Percentiles rank a stretch among this genome's conserved stretches.
phyloP scores from a whole-genome alignment of 176 grass and related monocot species.

The Zizania latifolia region DNA sequence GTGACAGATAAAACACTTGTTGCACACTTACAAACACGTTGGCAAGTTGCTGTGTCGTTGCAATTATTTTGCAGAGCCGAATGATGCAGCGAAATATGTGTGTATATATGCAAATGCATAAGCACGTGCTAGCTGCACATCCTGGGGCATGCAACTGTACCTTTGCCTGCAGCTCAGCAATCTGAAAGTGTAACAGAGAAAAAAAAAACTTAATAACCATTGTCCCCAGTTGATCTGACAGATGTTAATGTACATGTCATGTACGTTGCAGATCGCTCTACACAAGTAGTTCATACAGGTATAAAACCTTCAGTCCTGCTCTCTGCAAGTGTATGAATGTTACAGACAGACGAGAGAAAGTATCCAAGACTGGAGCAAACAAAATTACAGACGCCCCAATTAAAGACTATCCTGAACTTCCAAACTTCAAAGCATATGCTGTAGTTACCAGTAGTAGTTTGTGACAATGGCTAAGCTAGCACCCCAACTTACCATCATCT shows the following conservation, averaged over 20 bases:
- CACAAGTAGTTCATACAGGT: neutral
- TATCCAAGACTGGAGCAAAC: neutral
- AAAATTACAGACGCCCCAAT: neutral
- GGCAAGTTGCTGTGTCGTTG: neutral
- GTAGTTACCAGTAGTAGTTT: neutral
- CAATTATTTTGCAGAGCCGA: neutral
- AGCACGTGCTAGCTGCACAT: neutral
- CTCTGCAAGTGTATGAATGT: neutral
- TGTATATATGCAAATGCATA: neutral
- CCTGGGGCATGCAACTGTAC: constrained; percentile 7
- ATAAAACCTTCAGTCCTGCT: neutral
- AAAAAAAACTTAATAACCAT: constrained; percentile 31
- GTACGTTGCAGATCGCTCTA: neutral
- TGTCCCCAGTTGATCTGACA: constrained; percentile 34
- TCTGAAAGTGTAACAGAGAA: no score
- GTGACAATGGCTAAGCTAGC: neutral
- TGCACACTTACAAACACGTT: neutral
- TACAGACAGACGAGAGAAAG: neutral
- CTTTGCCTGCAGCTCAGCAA: constrained; percentile 5
- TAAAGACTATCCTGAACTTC: neutral
- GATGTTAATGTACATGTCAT: constrained; percentile 20
- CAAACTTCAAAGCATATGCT: neutral
- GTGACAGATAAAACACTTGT: neutral
- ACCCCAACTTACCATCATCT: neutral
- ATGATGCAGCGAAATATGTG: constrained; percentile 5